Conservation (phyloP, 2,329 filamentous ascomycete species). For the Macrophomina pseudophaseolina region DNA sequence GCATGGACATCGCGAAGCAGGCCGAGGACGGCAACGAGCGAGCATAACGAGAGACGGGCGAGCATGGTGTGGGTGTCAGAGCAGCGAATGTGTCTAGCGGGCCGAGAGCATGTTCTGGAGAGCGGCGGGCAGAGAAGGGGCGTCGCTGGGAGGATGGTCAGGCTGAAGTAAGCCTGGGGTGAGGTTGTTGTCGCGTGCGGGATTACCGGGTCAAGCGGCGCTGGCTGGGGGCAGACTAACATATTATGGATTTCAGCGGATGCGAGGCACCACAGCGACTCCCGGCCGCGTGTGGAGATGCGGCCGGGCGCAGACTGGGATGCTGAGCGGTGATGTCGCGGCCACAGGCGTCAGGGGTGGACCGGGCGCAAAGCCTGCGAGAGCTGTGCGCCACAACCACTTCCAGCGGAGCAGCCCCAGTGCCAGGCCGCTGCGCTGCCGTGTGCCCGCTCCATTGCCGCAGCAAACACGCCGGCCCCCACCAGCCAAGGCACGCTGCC, state of each 20-base stretch:
- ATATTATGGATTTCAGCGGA: conserved; percentile 5
- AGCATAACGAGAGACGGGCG: conserved; percentile 24
- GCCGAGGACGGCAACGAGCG: conserved; percentile 16
- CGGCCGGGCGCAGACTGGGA: conserved; percentile 16
- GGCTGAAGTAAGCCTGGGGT: conserved; percentile 1
- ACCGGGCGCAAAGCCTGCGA: conserved; percentile 3
- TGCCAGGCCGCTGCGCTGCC: not conserved
- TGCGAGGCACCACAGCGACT: conserved; percentile 13
- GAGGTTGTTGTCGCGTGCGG: conserved; percentile 23
- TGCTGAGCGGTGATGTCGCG: conserved; percentile 12
- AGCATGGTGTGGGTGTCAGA: conserved; percentile 16
- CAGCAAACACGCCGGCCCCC: not conserved
- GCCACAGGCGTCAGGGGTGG: conserved; percentile 21
- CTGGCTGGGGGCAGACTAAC: not conserved
- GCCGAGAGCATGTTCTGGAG: conserved; percentile 15
- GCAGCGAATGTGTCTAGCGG: conserved; percentile 8
- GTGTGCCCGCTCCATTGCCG: not conserved
- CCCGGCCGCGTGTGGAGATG: conserved; percentile 21
- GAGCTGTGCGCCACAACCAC: conserved; percentile 9
- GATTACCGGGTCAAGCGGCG: conserved; percentile 20
- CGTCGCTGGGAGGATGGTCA: not conserved
- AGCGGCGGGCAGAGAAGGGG: not conserved
- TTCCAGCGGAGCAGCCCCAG: not conserved
- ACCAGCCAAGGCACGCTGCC: conserved; percentile 55
- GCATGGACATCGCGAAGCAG: conserved; percentile 13